These are phyloP conservation scores for Metschnikowia drakensbergensis DNA, from an alignment of 805 yeast genomes.

Conservation along the genomic window DNA sequence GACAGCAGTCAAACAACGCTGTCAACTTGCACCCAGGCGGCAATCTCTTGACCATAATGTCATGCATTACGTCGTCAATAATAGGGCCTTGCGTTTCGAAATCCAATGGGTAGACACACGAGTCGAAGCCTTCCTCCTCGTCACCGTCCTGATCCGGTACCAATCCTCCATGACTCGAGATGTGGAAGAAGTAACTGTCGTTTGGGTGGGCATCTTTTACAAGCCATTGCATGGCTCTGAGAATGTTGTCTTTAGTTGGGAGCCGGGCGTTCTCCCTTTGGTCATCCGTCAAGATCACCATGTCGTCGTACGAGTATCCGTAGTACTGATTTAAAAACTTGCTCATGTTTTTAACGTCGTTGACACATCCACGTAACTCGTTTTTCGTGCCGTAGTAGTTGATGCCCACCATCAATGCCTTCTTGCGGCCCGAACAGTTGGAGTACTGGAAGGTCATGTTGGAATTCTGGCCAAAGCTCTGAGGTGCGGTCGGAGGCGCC, in stretches of 20 bases:
- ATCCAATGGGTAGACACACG: constrained; percentile 70
- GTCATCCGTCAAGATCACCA: constrained; percentile 60
- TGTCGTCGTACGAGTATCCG: constrained; percentile 52
- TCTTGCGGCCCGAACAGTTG: constrained; percentile 64
- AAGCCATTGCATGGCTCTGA: constrained; percentile 80
- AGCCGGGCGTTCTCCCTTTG: constrained; percentile 39
- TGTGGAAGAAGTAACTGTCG: constrained; percentile 77
- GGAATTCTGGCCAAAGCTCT: constrained; percentile 33
- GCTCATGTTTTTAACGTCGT: constrained; percentile 61
- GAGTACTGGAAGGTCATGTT: constrained; percentile 53
- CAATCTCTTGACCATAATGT: constrained; percentile 62
- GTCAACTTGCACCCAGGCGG: constrained; percentile 74
- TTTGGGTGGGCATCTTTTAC: constrained; percentile 69
- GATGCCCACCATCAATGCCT: constrained; percentile 75
- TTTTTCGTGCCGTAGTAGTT: constrained; percentile 67
- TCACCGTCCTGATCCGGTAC: constrained; percentile 66
- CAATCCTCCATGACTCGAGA: constrained; percentile 85
- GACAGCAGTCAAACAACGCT: constrained; percentile 81
- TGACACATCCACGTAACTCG: constrained; percentile 72
- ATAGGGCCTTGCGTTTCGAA: constrained; percentile 64
- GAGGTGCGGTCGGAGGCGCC: constrained; percentile 31
- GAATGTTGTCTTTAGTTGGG: constrained; percentile 68
- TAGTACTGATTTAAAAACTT: constrained; percentile 32
- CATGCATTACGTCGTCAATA: constrained; percentile 73
- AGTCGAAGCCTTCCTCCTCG: constrained; percentile 71